Evolutionary conservation across 441 rosid species (phyloP), one percentile per base, ranked within the genome.

Genomic region (Adansonia gregorii): DNA sequence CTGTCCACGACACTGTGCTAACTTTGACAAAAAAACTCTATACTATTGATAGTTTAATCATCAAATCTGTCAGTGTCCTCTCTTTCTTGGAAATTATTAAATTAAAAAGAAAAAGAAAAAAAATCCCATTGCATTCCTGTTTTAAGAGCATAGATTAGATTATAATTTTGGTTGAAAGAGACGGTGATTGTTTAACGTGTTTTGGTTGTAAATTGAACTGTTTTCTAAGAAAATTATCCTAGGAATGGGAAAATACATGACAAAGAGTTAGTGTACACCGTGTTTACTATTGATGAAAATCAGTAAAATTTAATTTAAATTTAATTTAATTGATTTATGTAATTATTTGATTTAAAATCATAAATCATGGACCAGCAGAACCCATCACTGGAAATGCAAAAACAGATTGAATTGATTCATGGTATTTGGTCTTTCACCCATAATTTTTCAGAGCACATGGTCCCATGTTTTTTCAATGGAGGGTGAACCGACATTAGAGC

Each of bases 381-480:
- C n/a, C 52, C 15, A 48, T 11, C 14, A 48, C 10, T 14, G 19
- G 17, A 52, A 15, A 52, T 4, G 20, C 49, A 24, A 17, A 17
- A 68, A 12, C 68, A 72, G 77, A 80, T 20, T 77, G 77, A 80
- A 72, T 76, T 78, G 78, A 72, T 69, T 78, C 64, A 54, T 67
- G 17, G 74, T 51, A 67, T 46, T 31, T 63, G 63, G 74, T n/a
- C 63, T 3, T 0, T 15, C 68, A 8, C 58, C 8, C 19, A 59
- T 59, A 55, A 4, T 41, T 41, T 20, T 59, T 54, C 72, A 73
- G 9, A 70, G 82, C 82, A 83, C 79, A 72, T 80, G 86, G 78
- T 66, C 74, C 75, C 80, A 73, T 80, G 85, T 64, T 55, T 24
- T 24, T 24, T 24, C 27, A 24, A 24, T 24, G 27, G 27, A 24